A percentile compares a stretch with the other conserved stretches of the same genome.
These are phyloP conservation scores for Phytophthora podocarpi DNA, from an alignment of 352 stramenopile genomes.

Conservation along the genomic window DNA sequence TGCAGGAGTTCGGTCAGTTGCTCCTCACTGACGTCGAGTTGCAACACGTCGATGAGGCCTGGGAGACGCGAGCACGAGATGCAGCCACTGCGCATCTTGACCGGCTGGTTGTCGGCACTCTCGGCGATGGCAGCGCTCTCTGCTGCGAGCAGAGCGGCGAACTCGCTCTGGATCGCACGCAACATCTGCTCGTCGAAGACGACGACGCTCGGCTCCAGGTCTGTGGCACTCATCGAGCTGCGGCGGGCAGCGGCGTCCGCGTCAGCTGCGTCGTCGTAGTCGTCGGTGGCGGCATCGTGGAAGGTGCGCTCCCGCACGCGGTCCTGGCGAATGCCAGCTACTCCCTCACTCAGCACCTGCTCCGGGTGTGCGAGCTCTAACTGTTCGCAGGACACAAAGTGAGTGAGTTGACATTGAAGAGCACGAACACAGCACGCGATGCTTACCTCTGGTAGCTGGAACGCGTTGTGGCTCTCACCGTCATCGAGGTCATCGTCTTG, in stretches of 20 bases:
- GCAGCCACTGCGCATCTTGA: constrained; percentile 41
- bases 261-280: constrained; percentile 17
- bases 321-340: constrained; percentile 74
- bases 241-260: not conserved
- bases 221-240: constrained; percentile 14
- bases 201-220: constrained; percentile 35
- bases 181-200: constrained; percentile 72
- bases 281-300: constrained; percentile 10
- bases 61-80: constrained; percentile 58
- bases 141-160: constrained; percentile 43
- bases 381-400: constrained; percentile 20
- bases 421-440: not conserved
- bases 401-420: not conserved
- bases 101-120: constrained; percentile 8
- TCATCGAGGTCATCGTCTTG: constrained; percentile 42
- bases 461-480: constrained; percentile 39
- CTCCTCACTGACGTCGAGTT: constrained; percentile 41
- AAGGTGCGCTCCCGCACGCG: constrained; percentile 59
- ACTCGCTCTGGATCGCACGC: constrained; percentile 58
- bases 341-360: constrained; percentile 74
- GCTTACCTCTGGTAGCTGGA: constrained; percentile 68
- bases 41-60: constrained; percentile 48
- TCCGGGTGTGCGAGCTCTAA: constrained; percentile 76
- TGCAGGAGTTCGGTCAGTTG: constrained; percentile 63
- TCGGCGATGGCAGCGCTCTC: constrained; percentile 25